A percentile compares a stretch with the other conserved stretches of the same genome.
phyloP scores from a whole-genome alignment of 768 basidiomycete genomes.

The Gymnopilus junonius region DNA sequence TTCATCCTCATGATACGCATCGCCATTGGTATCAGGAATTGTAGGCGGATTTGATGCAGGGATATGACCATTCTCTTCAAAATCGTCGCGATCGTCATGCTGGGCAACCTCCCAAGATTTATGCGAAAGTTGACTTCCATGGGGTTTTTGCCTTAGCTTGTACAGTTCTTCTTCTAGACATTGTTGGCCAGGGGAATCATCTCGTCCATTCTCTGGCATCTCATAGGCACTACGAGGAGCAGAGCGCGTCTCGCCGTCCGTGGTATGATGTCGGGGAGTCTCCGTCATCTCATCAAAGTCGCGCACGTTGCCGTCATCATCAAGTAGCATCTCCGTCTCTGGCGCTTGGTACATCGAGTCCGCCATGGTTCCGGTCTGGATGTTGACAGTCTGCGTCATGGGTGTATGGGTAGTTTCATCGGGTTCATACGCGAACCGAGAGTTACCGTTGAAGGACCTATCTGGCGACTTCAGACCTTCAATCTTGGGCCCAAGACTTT shows the following conservation, averaged over 20 bases:
- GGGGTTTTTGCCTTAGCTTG: conserved; percentile 69
- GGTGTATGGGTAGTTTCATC: conserved; percentile 66
- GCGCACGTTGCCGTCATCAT: conserved; percentile 41
- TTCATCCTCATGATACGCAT: conserved; percentile 31
- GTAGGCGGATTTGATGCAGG: conserved; percentile 70
- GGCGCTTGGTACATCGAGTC: conserved; percentile 56
- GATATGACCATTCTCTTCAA: conserved; percentile 52
- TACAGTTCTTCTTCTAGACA: conserved; percentile 84
- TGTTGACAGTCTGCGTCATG: conserved; percentile 69
- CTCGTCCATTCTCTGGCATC: conserved; percentile 44
- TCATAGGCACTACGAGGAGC: conserved; percentile 38
- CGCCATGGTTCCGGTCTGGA: conserved; percentile 68
- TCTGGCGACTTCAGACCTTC: conserved; percentile 52
- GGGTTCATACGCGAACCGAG: conserved; percentile 53
- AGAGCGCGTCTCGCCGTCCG: conserved; percentile 43
- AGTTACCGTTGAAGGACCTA: conserved; percentile 45
- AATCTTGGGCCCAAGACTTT: conserved; percentile 71
- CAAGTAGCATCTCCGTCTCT: conserved; percentile 44
- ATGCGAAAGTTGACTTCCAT: conserved; percentile 74
- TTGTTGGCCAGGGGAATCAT: conserved; percentile 80
- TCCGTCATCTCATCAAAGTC: conserved; percentile 46
- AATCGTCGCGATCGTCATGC: conserved; percentile 53
- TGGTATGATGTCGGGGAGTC: conserved; percentile 33
- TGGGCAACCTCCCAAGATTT: conserved; percentile 83
- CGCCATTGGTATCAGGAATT: conserved; percentile 72